Conservation (phyloP, 345 rosid species). For the Linum lewisii region DNA sequence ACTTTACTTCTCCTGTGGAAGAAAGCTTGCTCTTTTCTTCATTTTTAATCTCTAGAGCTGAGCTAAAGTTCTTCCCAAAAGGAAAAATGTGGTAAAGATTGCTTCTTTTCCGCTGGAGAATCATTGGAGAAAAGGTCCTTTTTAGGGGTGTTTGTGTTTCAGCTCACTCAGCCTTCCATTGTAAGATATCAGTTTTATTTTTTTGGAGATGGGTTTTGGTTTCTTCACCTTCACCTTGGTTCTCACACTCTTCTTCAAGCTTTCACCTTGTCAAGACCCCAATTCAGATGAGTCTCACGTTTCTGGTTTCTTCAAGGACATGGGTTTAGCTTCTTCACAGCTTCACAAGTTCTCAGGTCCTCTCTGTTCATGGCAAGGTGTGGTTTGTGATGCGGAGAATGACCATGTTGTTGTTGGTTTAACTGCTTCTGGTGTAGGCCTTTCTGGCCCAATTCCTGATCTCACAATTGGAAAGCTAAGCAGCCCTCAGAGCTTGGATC, state of each 20-base stretch:
- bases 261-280: constrained; percentile 52
- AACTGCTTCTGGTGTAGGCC: constrained; percentile 45
- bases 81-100: background rate
- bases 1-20: background rate
- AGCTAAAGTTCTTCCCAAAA: constrained; percentile 1
- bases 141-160: constrained; percentile 9
- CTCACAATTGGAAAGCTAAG: constrained; percentile 77
- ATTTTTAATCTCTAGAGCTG: background rate
- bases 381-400: constrained; percentile 46
- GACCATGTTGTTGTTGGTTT: constrained; percentile 48
- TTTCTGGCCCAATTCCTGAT: constrained; percentile 76
- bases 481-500: constrained; percentile 68
- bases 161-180: constrained; percentile 15
- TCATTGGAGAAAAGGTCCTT: constrained; percentile 8
- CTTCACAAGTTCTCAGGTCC: constrained; percentile 41
- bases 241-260: constrained; percentile 49
- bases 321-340: constrained; percentile 35
- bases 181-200: background rate
- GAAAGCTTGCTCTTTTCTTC: background rate
- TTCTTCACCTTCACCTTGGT: constrained; percentile 39
- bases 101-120: background rate
- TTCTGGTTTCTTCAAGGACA: constrained; percentile 57
- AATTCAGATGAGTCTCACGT: constrained; percentile 79
- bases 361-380: constrained; percentile 68
- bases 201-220: constrained; percentile 47